These are phyloP conservation scores for Solanum gandarillasii DNA, from an alignment of 257 asterid species.

Conservation along the genomic window DNA sequence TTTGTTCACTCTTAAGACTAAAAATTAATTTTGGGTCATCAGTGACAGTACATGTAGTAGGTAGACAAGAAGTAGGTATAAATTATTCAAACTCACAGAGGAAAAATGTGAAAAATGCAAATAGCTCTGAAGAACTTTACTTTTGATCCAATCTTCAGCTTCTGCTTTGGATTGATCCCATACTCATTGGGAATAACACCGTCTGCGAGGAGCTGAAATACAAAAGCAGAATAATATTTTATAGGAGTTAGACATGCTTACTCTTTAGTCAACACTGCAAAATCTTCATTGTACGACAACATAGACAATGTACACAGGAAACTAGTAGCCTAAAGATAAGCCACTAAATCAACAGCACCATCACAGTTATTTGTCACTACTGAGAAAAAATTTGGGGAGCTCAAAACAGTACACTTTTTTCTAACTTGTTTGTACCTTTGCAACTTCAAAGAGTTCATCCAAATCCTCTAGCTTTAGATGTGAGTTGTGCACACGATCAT, in stretches of 20 bases:
- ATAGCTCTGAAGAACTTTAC: slow-evolving; percentile 16
- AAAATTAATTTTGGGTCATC: not conserved
- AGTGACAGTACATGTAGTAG: not conserved
- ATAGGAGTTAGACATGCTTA: not conserved
- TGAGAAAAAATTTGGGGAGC: not conserved
- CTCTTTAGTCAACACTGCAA: not conserved
- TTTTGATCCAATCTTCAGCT: slow-evolving; percentile 84
- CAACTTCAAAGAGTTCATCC: slow-evolving; percentile 76
- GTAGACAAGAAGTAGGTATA: not conserved
- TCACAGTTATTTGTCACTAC: not conserved
- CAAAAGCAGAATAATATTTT: not conserved
- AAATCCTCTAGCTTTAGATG: slow-evolving; percentile 68
- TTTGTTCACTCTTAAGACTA: not conserved
- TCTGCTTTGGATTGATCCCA: slow-evolving; percentile 77
- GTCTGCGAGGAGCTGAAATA: slow-evolving; percentile 71
- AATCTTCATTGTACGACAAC: not conserved
- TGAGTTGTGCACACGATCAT: slow-evolving; percentile 84
- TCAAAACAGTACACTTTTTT: not conserved
- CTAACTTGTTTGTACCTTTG: slow-evolving; percentile 48
- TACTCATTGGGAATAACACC: slow-evolving; percentile 86
- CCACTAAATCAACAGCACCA: not conserved
- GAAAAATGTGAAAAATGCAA: not conserved
- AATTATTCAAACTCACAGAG: not conserved
- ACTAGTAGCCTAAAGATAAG: not conserved
- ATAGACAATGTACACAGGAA: not conserved